Evolutionary conservation across 2,329 filamentous ascomycete species (phyloP).

Genomic region (Monilinia aucupariae): DNA sequence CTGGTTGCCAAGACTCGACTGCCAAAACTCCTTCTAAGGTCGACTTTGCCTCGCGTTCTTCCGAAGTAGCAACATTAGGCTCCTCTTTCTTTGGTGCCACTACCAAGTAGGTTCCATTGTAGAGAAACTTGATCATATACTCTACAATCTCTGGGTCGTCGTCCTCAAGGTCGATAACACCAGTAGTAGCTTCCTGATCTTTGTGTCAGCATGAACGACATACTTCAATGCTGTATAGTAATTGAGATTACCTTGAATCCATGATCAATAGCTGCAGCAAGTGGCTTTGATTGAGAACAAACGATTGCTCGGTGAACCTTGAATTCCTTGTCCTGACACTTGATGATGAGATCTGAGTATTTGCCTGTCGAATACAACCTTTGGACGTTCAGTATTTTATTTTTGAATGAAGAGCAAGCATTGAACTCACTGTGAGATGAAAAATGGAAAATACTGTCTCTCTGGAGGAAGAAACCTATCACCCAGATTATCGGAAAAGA

Average conservation of each 20-base stretch:
- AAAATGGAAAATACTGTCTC: not conserved
- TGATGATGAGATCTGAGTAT: constrained; percentile 24
- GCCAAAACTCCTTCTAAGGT: not conserved
- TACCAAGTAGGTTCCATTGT: constrained; percentile 4
- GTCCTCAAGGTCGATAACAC: constrained; percentile 16
- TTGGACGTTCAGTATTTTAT: not conserved
- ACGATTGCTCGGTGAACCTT: constrained; percentile 25
- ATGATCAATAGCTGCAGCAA: constrained; percentile 21
- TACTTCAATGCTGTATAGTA: not conserved
- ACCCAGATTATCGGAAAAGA: not conserved
- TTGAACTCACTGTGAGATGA: constrained; percentile 8
- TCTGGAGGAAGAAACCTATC: not conserved
- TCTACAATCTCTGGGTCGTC: constrained; percentile 16
- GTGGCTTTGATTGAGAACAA: constrained; percentile 22
- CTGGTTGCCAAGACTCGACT: not conserved
- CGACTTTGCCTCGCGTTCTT: not conserved
- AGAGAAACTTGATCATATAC: constrained; percentile 17
- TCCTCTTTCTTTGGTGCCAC: not conserved
- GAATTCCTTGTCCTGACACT: constrained; percentile 19
- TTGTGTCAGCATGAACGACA: not conserved
- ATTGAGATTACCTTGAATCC: constrained; percentile 12
- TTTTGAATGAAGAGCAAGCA: no score
- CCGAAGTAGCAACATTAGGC: constrained; percentile 8
- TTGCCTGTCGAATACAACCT: constrained; percentile 8
- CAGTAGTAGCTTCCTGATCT: constrained; percentile 15